Base-by-base conservation (phyloP, 805 yeast genomes). In the Saccharomycopsis sp. region DNA sequence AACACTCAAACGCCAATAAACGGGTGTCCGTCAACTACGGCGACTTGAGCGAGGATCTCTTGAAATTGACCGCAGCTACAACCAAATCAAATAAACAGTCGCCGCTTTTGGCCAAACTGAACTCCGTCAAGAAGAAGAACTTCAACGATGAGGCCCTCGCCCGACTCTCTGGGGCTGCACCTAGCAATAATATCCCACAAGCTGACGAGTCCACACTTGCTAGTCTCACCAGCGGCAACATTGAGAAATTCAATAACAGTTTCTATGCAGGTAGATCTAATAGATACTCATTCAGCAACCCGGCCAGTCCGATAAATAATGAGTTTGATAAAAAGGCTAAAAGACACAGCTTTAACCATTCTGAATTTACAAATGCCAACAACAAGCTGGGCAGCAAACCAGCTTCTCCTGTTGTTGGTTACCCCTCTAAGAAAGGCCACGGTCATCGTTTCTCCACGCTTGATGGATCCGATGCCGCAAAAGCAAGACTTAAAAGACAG, bases 21-120 rank as follows among this genome's bases (percentile, higher is more conserved):
- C 35, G 63, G 19, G 62, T 54, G 9, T 61, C 63, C 22, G 57
- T 61, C 1, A 58, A 58, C 38, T 61, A 61, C 47, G 63, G 63
- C 5, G 63, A 61, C 50, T 25, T 58, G 19, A 58, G 57, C 23
- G 63, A 61, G 47, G 63, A 61, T 35, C 42, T 61, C 29, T 35
- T 61, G 12, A 47, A 51, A 49, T 42, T 55, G 19, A 60, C 63
- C 3, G 50, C 60, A 5, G 35, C 54, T 3, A 57, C 61, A 5
- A 57, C 47, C 24, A 51, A 55, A 19, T 58, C 63, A 19, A 57
- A 51, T 29, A 58, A 56, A 23, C 58, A 57, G 3, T 53, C 56
- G 8, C 59, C 59, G 20, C 22, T 41, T 3, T 47, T 47, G 52
- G 20, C 14, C 15, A 17, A 15, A 19, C n/a, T 9, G 25, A 15